These are phyloP conservation scores for Amauroascus niger DNA, from an alignment of 2,329 filamentous ascomycete genomes.

Conservation along the genomic window DNA sequence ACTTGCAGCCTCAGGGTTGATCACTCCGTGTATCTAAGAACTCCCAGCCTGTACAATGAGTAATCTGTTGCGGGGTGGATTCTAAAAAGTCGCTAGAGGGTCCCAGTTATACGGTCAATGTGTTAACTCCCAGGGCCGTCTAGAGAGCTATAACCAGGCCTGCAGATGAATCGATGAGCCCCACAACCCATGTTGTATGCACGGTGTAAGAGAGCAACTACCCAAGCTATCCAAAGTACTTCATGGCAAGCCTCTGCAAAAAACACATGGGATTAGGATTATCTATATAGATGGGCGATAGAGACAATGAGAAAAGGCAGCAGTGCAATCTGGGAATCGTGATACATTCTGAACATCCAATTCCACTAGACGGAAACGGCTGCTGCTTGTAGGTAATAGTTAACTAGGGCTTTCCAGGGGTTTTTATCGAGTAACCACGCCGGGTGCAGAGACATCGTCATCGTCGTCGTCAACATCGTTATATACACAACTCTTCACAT, in stretches of 20 bases:
- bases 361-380: background rate
- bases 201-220: background rate
- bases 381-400: background rate
- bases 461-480: constrained; percentile 18
- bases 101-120: too few relatives aligned
- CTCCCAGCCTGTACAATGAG: too few relatives aligned
- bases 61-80: too few relatives aligned
- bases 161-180: too few relatives aligned
- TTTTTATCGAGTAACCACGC: constrained; percentile 17
- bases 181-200: background rate
- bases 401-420: background rate
- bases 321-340: background rate
- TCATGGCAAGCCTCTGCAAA: background rate
- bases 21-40: too few relatives aligned
- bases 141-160: too few relatives aligned
- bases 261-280: background rate
- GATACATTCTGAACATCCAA: background rate
- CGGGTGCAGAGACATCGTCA: constrained; percentile 10
- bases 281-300: background rate
- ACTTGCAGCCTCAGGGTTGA: too few relatives aligned
- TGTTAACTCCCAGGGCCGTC: too few relatives aligned
- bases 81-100: too few relatives aligned
- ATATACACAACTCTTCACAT: background rate
- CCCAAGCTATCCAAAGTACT: background rate
- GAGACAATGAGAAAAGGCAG: background rate